These are phyloP conservation scores for Phytophthora syringae DNA, from an alignment of 352 stramenopile species.

Conservation along the genomic window DNA sequence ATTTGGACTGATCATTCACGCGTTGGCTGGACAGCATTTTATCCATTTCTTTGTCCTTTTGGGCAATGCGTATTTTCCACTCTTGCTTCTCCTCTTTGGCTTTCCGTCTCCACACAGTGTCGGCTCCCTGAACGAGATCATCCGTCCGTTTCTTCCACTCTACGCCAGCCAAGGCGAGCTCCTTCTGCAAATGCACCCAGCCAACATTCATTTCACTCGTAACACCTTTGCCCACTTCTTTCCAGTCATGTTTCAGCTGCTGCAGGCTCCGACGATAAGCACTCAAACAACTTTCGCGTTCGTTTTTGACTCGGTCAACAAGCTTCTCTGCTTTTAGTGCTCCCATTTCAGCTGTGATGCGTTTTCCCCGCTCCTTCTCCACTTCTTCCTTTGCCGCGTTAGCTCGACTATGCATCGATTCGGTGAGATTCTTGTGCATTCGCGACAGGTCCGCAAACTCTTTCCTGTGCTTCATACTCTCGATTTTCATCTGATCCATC, in stretches of 20 bases:
- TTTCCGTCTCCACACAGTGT: constrained; percentile 30
- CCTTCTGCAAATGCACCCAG: constrained; percentile 41
- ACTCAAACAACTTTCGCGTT: constrained; percentile 36
- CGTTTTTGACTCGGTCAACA: constrained; percentile 20
- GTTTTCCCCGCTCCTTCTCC: constrained; percentile 40
- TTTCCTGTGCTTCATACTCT: constrained; percentile 55
- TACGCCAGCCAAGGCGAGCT: constrained; percentile 23
- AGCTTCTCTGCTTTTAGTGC: constrained; percentile 38
- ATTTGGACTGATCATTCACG: constrained; percentile 67
- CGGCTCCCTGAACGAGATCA: constrained; percentile 24
- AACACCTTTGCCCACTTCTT: constrained; percentile 41
- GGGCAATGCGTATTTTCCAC: constrained; percentile 47
- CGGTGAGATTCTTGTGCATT: constrained; percentile 71
- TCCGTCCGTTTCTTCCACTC: constrained; percentile 38
- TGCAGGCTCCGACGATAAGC: constrained; percentile 40
- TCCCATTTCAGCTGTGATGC: constrained; percentile 29
- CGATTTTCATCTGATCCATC: constrained; percentile 39
- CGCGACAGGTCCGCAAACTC: constrained; percentile 68
- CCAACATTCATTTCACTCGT: constrained; percentile 41
- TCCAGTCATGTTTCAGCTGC: constrained; percentile 36
- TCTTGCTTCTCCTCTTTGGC: constrained; percentile 48
- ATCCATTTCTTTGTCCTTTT: constrained; percentile 65
- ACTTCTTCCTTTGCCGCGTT: constrained; percentile 37
- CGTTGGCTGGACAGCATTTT: constrained; percentile 45
- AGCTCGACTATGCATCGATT: constrained; percentile 44